These are phyloP conservation scores for Athelia sp. DNA, from an alignment of 1,284 basidiomycete genomes.

Conservation along the genomic window DNA sequence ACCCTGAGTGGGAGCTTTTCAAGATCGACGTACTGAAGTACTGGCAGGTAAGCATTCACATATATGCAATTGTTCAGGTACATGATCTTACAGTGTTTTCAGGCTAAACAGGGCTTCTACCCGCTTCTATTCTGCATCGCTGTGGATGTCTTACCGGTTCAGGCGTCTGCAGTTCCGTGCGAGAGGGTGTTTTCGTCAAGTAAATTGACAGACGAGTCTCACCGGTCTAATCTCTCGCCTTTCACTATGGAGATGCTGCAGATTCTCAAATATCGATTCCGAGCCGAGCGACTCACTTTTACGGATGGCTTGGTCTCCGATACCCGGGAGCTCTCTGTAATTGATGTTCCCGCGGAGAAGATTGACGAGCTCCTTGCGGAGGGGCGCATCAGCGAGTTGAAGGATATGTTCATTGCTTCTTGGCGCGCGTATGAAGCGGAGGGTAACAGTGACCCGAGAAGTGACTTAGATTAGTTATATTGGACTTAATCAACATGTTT, in stretches of 20 bases:
- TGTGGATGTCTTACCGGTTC: slow-evolving; percentile 23
- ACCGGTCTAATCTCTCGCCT: slow-evolving; percentile 11
- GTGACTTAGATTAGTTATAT: no score
- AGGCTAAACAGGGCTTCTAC: slow-evolving; percentile 7
- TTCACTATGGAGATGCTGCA: slow-evolving; percentile 19
- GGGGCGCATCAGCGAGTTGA: not conserved
- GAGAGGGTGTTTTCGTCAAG: slow-evolving; percentile 25
- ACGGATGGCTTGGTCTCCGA: slow-evolving; percentile 7
- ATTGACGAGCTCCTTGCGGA: slow-evolving; percentile 1
- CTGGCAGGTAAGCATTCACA: slow-evolving; percentile 16
- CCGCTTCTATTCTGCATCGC: slow-evolving; percentile 15
- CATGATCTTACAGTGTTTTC: not conserved
- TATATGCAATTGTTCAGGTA: not conserved
- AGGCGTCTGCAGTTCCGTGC: slow-evolving; percentile 26
- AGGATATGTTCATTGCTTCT: not conserved
- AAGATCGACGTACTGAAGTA: slow-evolving; percentile 14
- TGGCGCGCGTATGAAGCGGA: no score
- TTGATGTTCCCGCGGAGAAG: slow-evolving; percentile 6
- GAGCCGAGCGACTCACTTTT: slow-evolving; percentile 14
- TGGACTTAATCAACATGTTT: no score
- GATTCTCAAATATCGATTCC: slow-evolving; percentile 18
- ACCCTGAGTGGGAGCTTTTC: slow-evolving; percentile 7
- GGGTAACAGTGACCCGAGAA: no score
- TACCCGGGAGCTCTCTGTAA: slow-evolving; percentile 2
- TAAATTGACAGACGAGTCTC: slow-evolving; percentile 18